phyloP scores from a whole-genome alignment of 202 grass and related monocot genomes.

The Bolboschoenoplectus hybrid region DNA sequence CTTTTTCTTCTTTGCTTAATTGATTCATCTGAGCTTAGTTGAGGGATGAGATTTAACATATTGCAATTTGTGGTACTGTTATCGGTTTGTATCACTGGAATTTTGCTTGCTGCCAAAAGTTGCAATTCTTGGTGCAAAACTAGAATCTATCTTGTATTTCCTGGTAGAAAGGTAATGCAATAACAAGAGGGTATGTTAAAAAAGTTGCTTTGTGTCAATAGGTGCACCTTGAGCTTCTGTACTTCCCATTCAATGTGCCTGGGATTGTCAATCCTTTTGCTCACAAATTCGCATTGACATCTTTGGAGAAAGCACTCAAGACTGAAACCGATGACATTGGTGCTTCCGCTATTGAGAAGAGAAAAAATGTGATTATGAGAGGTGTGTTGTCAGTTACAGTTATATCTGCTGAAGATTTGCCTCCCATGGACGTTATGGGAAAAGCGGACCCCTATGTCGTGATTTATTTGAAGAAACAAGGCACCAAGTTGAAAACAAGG shows the following conservation, averaged over 20 bases:
- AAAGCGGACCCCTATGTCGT: slow-evolving; percentile 93
- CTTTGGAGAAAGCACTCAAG: slow-evolving; percentile 94
- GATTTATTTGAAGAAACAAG: slow-evolving; percentile 79
- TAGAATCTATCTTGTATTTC: slow-evolving; percentile 11
- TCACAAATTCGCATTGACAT: slow-evolving; percentile 71
- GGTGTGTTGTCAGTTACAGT: slow-evolving; percentile 90
- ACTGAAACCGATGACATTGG: slow-evolving; percentile 53
- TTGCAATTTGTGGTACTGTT: not conserved
- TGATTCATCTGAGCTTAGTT: not conserved
- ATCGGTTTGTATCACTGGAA: not conserved
- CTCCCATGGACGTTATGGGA: slow-evolving; percentile 93
- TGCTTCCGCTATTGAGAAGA: slow-evolving; percentile 61
- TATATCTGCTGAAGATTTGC: slow-evolving; percentile 88
- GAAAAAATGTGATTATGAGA: slow-evolving; percentile 91
- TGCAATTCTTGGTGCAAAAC: not conserved
- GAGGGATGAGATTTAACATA: not conserved
- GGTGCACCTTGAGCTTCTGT: slow-evolving; percentile 93
- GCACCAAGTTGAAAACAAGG: slow-evolving; percentile 90
- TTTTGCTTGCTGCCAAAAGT: not conserved
- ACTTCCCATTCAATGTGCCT: slow-evolving; percentile 75
- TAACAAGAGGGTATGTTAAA: not conserved
- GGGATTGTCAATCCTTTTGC: slow-evolving; percentile 80
- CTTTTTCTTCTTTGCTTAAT: slow-evolving; percentile 26
- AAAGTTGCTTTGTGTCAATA: slow-evolving; percentile 41
- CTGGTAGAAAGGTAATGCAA: not conserved